Evolutionary conservation across 2,329 filamentous ascomycete genomes (phyloP), one percentile per base, ranked within the genome.

Genomic region (Aureobasidium lini): DNA sequence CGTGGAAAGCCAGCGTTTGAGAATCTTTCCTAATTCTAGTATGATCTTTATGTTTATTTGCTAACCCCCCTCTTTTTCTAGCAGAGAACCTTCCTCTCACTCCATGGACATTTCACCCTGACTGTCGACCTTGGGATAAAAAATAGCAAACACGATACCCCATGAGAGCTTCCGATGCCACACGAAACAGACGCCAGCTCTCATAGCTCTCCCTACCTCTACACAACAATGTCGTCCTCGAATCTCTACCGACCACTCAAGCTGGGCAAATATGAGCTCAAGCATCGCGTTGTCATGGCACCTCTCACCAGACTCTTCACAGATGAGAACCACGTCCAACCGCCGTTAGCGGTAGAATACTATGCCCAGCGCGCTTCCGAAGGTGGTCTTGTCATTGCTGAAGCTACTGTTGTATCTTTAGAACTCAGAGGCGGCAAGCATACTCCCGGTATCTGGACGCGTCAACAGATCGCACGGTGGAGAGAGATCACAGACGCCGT

Each of bases 401-500:
- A 87, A 68, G 83, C 77, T 0, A 81, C 80, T 6, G 76, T 77
- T 71, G 81, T 74, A 68, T 79, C 68, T 66, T 64, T 71, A 3
- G 72, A 74, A 63, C 76, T 72, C 39, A 77, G 77, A 46, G 76
- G 79, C 40, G 78, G 76, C 63, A 70, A 71, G 34, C 79, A 81
- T 61, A 74, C 79, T 1, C 83, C 85, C 0, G 83, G 83, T 18
- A 82, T 85, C 66, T 85, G 76, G 66, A 80, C 68, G 18, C 70
- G 76, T 0, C 76, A 74, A 16, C 83, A 87, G 60, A 75, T 85
- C 37, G 76, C 74, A 1, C 79, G 74, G 0, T 89, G 85, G 86
- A 81, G 78, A 62, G 71, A 77, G 11, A 73, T 88, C 42, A 84
- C 81, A 2, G 78, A 83, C 31, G 82, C 80, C 0, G 83, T 89